Base-by-base conservation (phyloP, 2,329 filamentous ascomycete species). In the Delphinella strobiligena region DNA sequence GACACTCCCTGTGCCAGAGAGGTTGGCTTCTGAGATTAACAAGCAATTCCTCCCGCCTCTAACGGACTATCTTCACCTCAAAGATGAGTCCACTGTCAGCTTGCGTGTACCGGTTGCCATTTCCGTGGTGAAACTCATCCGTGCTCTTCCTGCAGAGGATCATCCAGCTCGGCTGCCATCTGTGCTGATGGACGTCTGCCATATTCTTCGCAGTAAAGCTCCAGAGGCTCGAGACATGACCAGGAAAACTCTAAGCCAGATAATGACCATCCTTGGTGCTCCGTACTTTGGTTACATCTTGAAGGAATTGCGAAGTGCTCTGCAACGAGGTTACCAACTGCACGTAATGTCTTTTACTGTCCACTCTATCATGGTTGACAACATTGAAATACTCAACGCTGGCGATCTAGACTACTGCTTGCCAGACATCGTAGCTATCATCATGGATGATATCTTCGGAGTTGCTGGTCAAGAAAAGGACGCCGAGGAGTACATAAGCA, bases 391-490 rank as follows among this genome's bases (percentile, higher is more conserved):
- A 2, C 82, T 86, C 51, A 68, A 76, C 31, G 78, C 86, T 14
- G 91, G 93, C 17, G 86, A 89, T 50, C 66, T 98, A 19, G 86
- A 98, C 54, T 88, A 95, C 55, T 94, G 88, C 53, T 67, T 95
- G 7, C 66, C 74, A 3, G 72, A 81, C 9, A 78, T 96, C 32
- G 78, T 93, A 34, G 72, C 76, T 1, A 76, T 98, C 32, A 80
- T 96, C 47, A 91, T 98, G 84, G 91, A 98, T 53, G 93, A 98
- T 55, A 91, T 93, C 10, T 98, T 98, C 54, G 93, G 93, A 19
- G 76, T 78, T 4, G 82, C 82, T 24, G 91, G 91, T 2, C 83
- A 94, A 62, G 89, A 98, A 55, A 98, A 98, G 61, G 91, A 98
- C 52, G 89, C 89, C 0, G 87, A 95, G 51, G 91, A 88, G 38